Percentiles rank a stretch among this genome's conserved stretches.
Conservation (phyloP, 352 stramenopile species). For the Globisporangium ultimum region DNA sequence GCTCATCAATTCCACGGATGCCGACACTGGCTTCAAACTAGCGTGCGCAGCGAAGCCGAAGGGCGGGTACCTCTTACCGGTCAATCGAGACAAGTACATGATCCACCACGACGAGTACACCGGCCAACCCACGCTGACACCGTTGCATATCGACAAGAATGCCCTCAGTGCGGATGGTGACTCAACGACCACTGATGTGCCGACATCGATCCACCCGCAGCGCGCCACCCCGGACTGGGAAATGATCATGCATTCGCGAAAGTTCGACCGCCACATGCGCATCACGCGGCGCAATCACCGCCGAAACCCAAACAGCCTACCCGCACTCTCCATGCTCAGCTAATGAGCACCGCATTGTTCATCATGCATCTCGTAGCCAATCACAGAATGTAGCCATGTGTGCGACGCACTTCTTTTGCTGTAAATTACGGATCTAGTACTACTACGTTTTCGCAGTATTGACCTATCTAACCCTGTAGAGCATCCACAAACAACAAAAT, state of each 20-base stretch:
- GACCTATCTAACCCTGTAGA: not conserved
- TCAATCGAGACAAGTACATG: conserved; percentile 55
- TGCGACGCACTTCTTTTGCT: not conserved
- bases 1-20: not conserved
- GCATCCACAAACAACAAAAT: not conserved
- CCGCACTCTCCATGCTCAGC: conserved; percentile 21
- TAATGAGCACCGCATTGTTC: not conserved
- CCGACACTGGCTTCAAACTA: not conserved
- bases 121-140: conserved; percentile 1
- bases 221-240: conserved; percentile 31
- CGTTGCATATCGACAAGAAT: not conserved
- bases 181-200: not conserved
- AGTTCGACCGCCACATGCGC: conserved; percentile 76
- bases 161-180: not conserved
- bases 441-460: not conserved
- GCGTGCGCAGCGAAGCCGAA: conserved; percentile 15
- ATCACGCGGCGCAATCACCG: conserved; percentile 56
- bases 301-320: conserved; percentile 33
- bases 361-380: no score
- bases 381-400: conserved; percentile 4
- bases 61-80: conserved; percentile 40
- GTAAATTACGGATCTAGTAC: not conserved
- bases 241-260: conserved; percentile 40
- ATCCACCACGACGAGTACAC: conserved; percentile 17
- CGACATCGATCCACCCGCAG: not conserved